phyloP scores from a whole-genome alignment of 345 rosid genomes.

The Cardamine resedifolia region DNA sequence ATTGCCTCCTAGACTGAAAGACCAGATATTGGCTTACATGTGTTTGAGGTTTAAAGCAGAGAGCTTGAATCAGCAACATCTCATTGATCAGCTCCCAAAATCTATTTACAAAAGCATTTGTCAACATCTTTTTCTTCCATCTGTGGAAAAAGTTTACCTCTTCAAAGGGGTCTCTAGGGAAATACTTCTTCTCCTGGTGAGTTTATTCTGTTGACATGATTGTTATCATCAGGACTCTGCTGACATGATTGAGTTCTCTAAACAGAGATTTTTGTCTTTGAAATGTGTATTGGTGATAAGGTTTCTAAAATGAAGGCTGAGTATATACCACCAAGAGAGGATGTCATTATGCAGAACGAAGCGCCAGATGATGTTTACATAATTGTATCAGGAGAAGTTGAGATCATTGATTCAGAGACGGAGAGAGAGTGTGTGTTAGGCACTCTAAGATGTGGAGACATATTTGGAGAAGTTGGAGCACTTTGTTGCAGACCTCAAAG shows the following conservation, averaged over 20 bases:
- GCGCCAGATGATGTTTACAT: conserved; percentile 84
- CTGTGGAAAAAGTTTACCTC: conserved; percentile 71
- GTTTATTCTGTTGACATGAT: not conserved
- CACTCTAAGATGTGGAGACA: conserved; percentile 57
- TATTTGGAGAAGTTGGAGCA: conserved; percentile 90
- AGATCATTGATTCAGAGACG: conserved; percentile 55
- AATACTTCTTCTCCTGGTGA: conserved; percentile 62
- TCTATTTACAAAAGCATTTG: conserved; percentile 85
- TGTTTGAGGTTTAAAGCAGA: conserved; percentile 90
- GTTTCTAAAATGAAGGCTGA: conserved; percentile 86
- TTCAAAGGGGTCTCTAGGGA: conserved; percentile 68
- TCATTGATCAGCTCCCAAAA: conserved; percentile 87
- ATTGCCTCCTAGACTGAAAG: conserved; percentile 70
- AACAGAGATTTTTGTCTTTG: not conserved
- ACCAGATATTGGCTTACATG: conserved; percentile 90
- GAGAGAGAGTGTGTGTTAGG: conserved; percentile 63
- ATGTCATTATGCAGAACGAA: conserved; percentile 81
- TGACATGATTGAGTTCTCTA: not conserved
- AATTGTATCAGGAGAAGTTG: conserved; percentile 81
- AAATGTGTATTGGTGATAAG: conserved; percentile 38
- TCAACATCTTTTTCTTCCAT: conserved; percentile 78
- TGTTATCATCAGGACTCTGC: not conserved
- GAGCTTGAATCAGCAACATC: conserved; percentile 78
- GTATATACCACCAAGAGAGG: conserved; percentile 91
- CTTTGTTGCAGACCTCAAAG: conserved; percentile 73